A percentile compares a stretch with the other conserved stretches of the same genome.
Conservation (phyloP, 176 grass and related monocot species). For the Leersia perrieri region DNA sequence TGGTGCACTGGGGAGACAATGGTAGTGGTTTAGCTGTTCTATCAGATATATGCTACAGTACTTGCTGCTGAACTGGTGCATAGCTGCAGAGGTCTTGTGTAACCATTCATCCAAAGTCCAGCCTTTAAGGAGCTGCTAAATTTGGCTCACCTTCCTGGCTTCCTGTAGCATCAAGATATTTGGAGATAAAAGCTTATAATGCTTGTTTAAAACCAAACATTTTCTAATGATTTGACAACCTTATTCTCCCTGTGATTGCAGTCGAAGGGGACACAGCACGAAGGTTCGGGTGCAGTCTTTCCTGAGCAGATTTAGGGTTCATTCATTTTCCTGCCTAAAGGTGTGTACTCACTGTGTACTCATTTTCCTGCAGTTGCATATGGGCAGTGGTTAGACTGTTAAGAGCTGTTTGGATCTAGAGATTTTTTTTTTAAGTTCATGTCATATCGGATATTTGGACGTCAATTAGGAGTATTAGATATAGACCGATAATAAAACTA, state of each 20-base stretch:
- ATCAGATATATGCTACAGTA: slow-evolving; percentile 20
- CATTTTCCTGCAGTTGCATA: slow-evolving; percentile 22
- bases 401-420: neutral
- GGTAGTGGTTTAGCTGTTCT: neutral
- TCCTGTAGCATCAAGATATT: slow-evolving; percentile 16
- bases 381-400: neutral
- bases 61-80: slow-evolving; percentile 8
- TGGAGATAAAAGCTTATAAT: neutral
- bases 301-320: slow-evolving; percentile 7
- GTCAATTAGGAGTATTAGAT: too few relatives aligned
- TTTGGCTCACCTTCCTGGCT: neutral
- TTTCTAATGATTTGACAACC: neutral
- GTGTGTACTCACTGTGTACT: slow-evolving; percentile 1
- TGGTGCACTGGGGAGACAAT: neutral
- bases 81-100: neutral
- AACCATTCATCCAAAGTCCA: slow-evolving; percentile 6
- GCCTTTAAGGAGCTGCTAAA: slow-evolving; percentile 5
- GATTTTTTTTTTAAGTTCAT: too few relatives aligned
- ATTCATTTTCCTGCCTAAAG: slow-evolving; percentile 11
- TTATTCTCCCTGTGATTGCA: neutral
- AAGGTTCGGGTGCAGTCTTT: neutral
- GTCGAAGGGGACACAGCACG: neutral
- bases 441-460: too few relatives aligned
- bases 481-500: too few relatives aligned
- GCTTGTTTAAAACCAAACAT: slow-evolving; percentile 3